These are phyloP conservation scores for Cryptococcus sp. DNA, from an alignment of 1,284 basidiomycete genomes.

Conservation along the genomic window DNA sequence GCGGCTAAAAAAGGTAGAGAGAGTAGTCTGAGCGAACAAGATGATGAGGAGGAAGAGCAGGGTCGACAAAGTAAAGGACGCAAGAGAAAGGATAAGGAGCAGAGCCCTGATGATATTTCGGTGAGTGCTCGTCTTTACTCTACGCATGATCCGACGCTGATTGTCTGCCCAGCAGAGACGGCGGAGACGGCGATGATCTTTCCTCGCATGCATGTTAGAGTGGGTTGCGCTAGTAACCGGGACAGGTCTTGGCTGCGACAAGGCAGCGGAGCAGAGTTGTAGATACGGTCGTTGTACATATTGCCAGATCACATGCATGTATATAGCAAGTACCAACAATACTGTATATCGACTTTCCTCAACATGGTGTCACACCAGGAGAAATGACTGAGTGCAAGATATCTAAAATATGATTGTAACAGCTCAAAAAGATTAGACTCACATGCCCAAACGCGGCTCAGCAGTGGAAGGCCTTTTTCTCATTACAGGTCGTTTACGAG, in stretches of 20 bases:
- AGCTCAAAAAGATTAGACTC: background rate
- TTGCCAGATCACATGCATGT: too few species aligned
- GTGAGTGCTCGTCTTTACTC: background rate
- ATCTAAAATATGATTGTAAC: background rate
- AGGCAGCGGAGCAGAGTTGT: too few species aligned
- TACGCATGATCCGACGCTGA: background rate
- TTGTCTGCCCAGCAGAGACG: background rate
- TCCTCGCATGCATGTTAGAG: too few species aligned
- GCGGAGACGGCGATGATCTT: too few species aligned
- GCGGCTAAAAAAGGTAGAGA: background rate
- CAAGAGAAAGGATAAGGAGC: constrained; percentile 4
- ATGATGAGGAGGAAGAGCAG: constrained; percentile 1
- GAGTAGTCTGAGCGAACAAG: constrained; percentile 10
- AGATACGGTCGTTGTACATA: too few species aligned
- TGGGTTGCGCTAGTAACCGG: too few species aligned
- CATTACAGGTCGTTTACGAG: constrained; percentile 4
- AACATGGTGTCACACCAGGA: too few species aligned
- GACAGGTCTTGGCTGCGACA: too few species aligned
- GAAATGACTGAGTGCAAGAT: background rate
- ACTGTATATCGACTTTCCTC: too few species aligned
- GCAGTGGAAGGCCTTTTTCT: constrained; percentile 21
- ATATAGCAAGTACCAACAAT: too few species aligned
- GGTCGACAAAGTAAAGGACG: background rate
- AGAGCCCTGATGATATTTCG: background rate
- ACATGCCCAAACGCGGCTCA: constrained; percentile 17